Evolutionary conservation across 2,329 filamentous ascomycete species (phyloP).

Genomic region (Teratosphaeriaceae sp.): DNA sequence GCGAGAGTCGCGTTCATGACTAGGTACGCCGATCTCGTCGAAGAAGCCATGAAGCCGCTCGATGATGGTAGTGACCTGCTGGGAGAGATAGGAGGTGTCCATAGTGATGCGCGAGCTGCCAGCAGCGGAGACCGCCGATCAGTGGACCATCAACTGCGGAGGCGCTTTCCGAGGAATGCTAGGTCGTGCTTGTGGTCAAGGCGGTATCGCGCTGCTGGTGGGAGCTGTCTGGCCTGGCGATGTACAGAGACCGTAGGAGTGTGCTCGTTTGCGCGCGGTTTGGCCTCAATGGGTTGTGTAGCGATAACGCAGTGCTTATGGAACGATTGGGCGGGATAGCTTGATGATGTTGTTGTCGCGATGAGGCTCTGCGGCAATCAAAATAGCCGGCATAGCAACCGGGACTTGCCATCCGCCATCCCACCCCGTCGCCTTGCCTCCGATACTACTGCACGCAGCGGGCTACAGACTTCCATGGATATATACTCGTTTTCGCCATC

Average conservation of each 20-base stretch:
- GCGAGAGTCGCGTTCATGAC: conserved; percentile 82
- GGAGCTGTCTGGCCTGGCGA: background rate
- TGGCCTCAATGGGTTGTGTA: background rate
- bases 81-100: conserved; percentile 87
- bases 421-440: too few relatives aligned
- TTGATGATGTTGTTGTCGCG: too few relatives aligned
- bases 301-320: too few relatives aligned
- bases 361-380: too few relatives aligned
- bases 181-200: too few relatives aligned
- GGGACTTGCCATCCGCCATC: too few relatives aligned
- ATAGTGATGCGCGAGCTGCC: conserved; percentile 43
- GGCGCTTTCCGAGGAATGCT: conserved; percentile 14
- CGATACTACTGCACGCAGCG: too few relatives aligned
- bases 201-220: background rate
- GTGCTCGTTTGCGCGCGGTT: background rate
- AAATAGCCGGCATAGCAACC: too few relatives aligned
- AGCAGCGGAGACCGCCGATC: conserved; percentile 20
- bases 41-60: conserved; percentile 89
- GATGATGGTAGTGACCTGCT: conserved; percentile 93
- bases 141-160: conserved; percentile 14
- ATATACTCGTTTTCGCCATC: too few relatives aligned
- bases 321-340: too few relatives aligned
- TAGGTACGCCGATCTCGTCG: conserved; percentile 94
- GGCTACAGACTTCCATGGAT: too few relatives aligned
- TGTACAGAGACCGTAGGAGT: background rate